Percentiles rank a stretch among this genome's conserved stretches.
phyloP scores from a whole-genome alignment of 345 rosid species.

The Euphorbia tirucalli region DNA sequence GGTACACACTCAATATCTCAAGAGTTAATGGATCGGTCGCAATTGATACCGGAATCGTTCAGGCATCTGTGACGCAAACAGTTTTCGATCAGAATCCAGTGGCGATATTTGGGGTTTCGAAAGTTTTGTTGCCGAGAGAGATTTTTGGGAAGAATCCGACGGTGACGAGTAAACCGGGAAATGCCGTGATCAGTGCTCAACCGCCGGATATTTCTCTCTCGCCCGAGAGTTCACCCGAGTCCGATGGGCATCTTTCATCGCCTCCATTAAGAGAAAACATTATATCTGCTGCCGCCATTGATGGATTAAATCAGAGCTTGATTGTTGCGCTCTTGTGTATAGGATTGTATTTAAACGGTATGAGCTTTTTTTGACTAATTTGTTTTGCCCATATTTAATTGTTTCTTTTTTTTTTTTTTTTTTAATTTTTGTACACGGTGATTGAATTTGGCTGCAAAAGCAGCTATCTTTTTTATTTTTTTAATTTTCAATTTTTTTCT shows the following conservation, averaged over 20 bases:
- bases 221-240: conserved; percentile 45
- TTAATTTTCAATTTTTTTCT: background rate
- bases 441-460: conserved; percentile 44
- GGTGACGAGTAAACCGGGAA: conserved; percentile 35
- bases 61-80: conserved; percentile 79
- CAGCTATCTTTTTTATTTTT: conserved; percentile 16
- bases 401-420: no score
- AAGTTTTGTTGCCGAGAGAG: conserved; percentile 76
- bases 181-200: conserved; percentile 26
- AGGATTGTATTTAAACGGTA: conserved; percentile 52
- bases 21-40: conserved; percentile 76
- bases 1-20: conserved; percentile 78
- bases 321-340: conserved; percentile 46
- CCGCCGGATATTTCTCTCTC: conserved; percentile 48
- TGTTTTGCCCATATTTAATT: conserved; percentile 13
- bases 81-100: conserved; percentile 86
- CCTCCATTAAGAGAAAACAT: conserved; percentile 43
- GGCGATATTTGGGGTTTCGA: conserved; percentile 82
- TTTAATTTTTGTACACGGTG: conserved; percentile 25
- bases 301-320: conserved; percentile 9
- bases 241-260: conserved; percentile 37
- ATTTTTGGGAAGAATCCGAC: conserved; percentile 45
- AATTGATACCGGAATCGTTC: conserved; percentile 71
- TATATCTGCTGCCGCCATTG: conserved; percentile 20
- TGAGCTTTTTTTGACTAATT: conserved; percentile 26